Conservation (phyloP, 2,329 filamentous ascomycete genomes). For the Coleophoma crateriformis region DNA sequence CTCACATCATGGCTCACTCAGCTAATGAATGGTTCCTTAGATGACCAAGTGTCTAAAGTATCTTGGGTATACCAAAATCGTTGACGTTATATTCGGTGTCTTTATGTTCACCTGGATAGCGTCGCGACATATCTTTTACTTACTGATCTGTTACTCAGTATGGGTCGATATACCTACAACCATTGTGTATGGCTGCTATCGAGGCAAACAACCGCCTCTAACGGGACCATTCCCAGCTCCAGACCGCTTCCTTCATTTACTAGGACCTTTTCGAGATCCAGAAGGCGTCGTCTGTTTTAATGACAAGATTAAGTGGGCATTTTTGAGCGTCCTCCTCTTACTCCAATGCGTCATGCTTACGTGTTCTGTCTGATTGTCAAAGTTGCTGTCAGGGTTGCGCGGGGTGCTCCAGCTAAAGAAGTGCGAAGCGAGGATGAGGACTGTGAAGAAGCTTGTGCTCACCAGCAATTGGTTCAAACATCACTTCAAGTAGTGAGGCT, state of each 20-base stretch:
- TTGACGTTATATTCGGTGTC: slow-evolving; percentile 74
- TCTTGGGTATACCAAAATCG: slow-evolving; percentile 63
- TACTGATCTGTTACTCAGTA: slow-evolving; percentile 73
- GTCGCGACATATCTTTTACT: slow-evolving; percentile 73
- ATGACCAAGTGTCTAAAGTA: slow-evolving; percentile 89
- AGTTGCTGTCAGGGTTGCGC: slow-evolving; percentile 73
- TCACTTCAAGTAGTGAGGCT: too few species aligned
- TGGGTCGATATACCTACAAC: slow-evolving; percentile 45
- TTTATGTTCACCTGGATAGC: slow-evolving; percentile 82
- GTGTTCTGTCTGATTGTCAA: slow-evolving; percentile 81
- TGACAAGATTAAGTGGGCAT: slow-evolving; percentile 62
- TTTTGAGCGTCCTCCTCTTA: slow-evolving; percentile 67
- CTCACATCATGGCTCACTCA: too few species aligned
- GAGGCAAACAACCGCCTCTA: slow-evolving; percentile 45
- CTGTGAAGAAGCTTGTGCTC: slow-evolving; percentile 41
- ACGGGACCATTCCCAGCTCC: slow-evolving; percentile 40
- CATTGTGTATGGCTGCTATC: slow-evolving; percentile 59
- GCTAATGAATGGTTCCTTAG: slow-evolving; percentile 37
- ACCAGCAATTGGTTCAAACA: too few species aligned
- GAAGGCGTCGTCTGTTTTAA: slow-evolving; percentile 75
- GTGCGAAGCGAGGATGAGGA: slow-evolving; percentile 77
- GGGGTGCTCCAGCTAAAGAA: slow-evolving; percentile 73
- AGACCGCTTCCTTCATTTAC: slow-evolving; percentile 50
- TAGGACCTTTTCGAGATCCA: slow-evolving; percentile 66
- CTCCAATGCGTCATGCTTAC: slow-evolving; percentile 73